phyloP scores from a whole-genome alignment of 192 early-diverging fungal species.

The Rhizoclosmatium globosum region DNA sequence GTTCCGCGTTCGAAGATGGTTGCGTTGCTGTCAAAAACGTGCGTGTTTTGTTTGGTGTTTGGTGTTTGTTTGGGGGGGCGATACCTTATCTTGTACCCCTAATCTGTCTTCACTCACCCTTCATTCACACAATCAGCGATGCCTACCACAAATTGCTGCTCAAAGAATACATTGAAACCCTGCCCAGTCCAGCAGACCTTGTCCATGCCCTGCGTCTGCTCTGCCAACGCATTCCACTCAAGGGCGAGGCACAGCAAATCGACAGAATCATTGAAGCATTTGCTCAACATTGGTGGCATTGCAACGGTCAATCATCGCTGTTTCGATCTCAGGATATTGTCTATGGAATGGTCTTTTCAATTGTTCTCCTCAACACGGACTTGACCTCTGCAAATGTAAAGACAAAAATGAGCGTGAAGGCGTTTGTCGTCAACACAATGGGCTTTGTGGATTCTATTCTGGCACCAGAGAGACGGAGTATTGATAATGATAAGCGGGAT shows the following conservation, averaged over 20 bases:
- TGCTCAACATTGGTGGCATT: conserved; percentile 77
- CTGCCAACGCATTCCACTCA: conserved; percentile 80
- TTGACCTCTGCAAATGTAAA: conserved; percentile 78
- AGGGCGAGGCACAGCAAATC: conserved; percentile 92
- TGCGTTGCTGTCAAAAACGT: no score
- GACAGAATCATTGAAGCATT: conserved; percentile 89
- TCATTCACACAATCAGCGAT: conserved; percentile 26
- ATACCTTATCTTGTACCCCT: no score
- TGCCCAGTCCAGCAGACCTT: conserved; percentile 79
- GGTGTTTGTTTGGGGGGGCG: no score
- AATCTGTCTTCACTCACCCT: no score
- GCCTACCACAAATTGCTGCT: conserved; percentile 61
- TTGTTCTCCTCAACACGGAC: conserved; percentile 93
- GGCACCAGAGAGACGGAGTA: no score
- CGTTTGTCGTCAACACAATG: conserved; percentile 45
- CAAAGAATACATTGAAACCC: conserved; percentile 73
- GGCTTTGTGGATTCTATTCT: conserved; percentile 42
- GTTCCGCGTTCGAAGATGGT: no score
- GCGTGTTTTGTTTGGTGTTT: no score
- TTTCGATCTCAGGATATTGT: conserved; percentile 73
- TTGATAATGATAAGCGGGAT: background rate
- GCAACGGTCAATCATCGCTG: conserved; percentile 45
- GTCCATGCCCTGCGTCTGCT: conserved; percentile 83
- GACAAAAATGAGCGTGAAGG: conserved; percentile 74
- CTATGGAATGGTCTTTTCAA: conserved; percentile 85